A percentile compares a stretch with the other conserved stretches of the same genome.
These are phyloP conservation scores for Linnemannia zychae DNA, from an alignment of 192 early-diverging fungal genomes.

Conservation along the genomic window DNA sequence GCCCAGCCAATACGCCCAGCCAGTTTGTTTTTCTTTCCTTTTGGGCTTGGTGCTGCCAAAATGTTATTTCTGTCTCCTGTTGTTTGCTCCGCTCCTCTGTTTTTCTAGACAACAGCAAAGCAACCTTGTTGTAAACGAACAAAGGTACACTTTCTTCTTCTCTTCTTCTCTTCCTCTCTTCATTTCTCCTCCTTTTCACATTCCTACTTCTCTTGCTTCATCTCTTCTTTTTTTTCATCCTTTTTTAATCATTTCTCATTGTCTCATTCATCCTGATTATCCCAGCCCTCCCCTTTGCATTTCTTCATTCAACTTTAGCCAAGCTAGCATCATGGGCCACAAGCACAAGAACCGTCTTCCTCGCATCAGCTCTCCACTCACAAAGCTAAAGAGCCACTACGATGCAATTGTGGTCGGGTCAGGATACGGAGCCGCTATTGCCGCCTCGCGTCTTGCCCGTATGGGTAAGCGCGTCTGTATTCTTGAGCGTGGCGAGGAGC, in stretches of 20 bases:
- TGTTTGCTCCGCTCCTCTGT: background rate
- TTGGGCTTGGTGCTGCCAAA: background rate
- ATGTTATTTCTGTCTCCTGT: background rate
- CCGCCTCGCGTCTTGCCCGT: slow-evolving; percentile 59
- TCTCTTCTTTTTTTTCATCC: background rate
- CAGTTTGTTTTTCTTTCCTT: background rate
- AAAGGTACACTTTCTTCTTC: background rate
- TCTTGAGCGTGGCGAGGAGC: slow-evolving; percentile 60
- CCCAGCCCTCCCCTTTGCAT: background rate
- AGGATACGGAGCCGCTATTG: slow-evolving; percentile 61
- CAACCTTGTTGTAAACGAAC: background rate
- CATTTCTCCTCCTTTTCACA: background rate
- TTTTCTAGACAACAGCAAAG: background rate
- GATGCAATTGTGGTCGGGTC: slow-evolving; percentile 62
- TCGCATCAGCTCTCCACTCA: slow-evolving; percentile 33
- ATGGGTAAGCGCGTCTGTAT: slow-evolving; percentile 59
- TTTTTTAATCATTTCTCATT: background rate
- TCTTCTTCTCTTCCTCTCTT: background rate
- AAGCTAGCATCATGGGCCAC: slow-evolving; percentile 17
- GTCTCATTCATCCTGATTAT: background rate
- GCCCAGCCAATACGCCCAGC: background rate
- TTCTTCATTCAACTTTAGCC: background rate
- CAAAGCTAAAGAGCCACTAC: slow-evolving; percentile 54
- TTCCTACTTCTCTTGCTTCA: background rate
- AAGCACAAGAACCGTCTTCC: slow-evolving; percentile 36